phyloP scores from a whole-genome alignment of 306 rosid species.

The peach (Prunus persica) region Prunus_persica_NCBIv2 NC_034009.1:1348501-1349000 shows the following conservation, averaged over 20 bases:
- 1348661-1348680: background rate
- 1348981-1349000: too few relatives aligned
- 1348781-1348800: background rate
- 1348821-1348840: background rate
- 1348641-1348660: background rate
- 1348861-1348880: too few relatives aligned
- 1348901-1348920: background rate
- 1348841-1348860: too few relatives aligned
- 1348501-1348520: background rate
- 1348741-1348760: background rate
- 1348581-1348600: too few relatives aligned
- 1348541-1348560: background rate
- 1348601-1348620: background rate
- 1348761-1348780: background rate
- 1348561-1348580: background rate
- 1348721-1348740: background rate
- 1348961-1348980: too few relatives aligned
- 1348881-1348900: background rate
- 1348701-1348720: background rate
- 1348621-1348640: background rate
- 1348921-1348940: background rate
- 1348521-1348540: conserved; percentile 1
- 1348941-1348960: too few relatives aligned
- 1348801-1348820: background rate
- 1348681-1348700: background rate